phyloP scores from a whole-genome alignment of 345 rosid species.

The Melaleuca quinquenervia region DNA sequence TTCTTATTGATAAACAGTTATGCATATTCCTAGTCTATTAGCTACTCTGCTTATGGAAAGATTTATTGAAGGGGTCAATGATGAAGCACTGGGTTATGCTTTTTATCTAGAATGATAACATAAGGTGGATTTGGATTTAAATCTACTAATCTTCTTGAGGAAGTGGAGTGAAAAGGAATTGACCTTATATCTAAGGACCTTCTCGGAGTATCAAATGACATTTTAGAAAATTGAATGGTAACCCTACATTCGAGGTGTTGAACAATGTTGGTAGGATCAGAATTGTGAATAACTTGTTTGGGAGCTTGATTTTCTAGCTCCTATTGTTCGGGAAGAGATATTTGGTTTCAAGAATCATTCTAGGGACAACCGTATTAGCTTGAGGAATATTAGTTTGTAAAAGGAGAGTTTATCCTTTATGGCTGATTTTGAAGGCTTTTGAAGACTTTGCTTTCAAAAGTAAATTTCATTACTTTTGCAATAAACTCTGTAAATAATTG shows the following conservation, averaged over 20 bases:
- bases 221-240: not conserved
- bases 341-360: not conserved
- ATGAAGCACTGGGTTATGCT: not conserved
- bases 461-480: not conserved
- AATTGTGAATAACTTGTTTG: not conserved
- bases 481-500: not conserved
- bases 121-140: too few relatives aligned
- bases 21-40: not conserved
- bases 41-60: not conserved
- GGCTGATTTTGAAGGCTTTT: not conserved
- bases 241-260: not conserved
- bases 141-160: too few relatives aligned
- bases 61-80: not conserved
- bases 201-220: not conserved
- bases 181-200: not conserved
- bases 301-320: not conserved
- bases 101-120: too few relatives aligned
- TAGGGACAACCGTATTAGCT: not conserved
- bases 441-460: not conserved
- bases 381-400: not conserved
- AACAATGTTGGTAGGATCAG: not conserved
- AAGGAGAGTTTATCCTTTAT: not conserved
- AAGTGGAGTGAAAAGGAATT: too few relatives aligned
- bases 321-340: not conserved
- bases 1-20: not conserved